Conservation (phyloP, 2,329 filamentous ascomycete species). For the Calonectria crousiana region DNA sequence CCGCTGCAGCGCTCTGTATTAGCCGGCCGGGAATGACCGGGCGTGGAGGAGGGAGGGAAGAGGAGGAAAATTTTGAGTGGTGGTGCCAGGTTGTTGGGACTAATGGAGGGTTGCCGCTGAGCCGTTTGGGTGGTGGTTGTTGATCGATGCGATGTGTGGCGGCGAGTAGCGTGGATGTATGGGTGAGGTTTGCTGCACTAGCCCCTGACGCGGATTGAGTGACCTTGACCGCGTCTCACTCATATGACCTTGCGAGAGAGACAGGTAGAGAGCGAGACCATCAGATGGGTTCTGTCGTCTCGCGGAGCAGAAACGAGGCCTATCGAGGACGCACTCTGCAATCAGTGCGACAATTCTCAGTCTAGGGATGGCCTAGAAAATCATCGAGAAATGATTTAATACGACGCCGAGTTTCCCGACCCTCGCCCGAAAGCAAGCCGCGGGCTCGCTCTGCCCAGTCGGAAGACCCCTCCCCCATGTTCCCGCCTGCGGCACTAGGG, state of each 20-base stretch:
- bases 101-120: slow-evolving; percentile 8
- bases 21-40: slow-evolving; percentile 10
- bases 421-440: neutral
- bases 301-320: neutral
- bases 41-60: neutral
- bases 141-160: slow-evolving; percentile 7
- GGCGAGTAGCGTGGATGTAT: neutral
- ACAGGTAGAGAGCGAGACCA: neutral
- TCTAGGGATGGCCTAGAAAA: neutral
- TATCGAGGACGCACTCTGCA: neutral
- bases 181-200: neutral
- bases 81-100: neutral
- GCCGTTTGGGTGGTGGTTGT: neutral
- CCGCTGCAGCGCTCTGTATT: neutral
- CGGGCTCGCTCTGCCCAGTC: neutral
- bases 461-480: neutral
- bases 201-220: neutral
- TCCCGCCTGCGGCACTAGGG: neutral
- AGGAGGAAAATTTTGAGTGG: neutral
- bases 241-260: neutral
- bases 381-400: neutral
- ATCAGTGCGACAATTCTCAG: neutral
- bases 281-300: neutral
- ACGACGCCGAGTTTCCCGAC: slow-evolving; percentile 11
- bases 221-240: neutral